These are phyloP conservation scores for Arabidopsis lyrata DNA, from an alignment of 441 rosid genomes.

Conservation along the genomic window DNA sequence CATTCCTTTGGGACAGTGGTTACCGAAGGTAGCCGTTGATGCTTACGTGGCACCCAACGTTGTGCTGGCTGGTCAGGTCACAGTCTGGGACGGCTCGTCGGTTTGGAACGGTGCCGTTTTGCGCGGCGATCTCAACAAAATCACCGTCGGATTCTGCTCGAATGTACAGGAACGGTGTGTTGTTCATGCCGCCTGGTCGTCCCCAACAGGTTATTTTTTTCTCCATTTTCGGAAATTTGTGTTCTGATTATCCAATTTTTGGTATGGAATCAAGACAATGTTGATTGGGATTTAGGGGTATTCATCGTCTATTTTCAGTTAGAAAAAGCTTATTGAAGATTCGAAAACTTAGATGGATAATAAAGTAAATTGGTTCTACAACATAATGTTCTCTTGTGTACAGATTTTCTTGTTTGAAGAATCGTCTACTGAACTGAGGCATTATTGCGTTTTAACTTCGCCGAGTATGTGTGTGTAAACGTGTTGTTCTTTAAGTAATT, in stretches of 20 bases:
- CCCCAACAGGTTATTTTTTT: slow-evolving; percentile 80
- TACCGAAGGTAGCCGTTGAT: slow-evolving; percentile 91
- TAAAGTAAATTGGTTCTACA: neutral
- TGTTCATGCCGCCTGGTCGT: slow-evolving; percentile 96
- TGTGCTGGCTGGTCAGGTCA: slow-evolving; percentile 92
- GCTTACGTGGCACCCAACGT: slow-evolving; percentile 97
- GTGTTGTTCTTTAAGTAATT: neutral
- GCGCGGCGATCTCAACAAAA: slow-evolving; percentile 96
- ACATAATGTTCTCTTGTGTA: slow-evolving; percentile 6
- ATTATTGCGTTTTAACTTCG: neutral
- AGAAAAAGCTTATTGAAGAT: neutral
- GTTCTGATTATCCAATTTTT: slow-evolving; percentile 6
- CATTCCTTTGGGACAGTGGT: slow-evolving; percentile 95
- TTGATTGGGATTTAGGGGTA: slow-evolving; percentile 15
- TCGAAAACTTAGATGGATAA: neutral
- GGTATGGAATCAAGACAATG: slow-evolving; percentile 6
- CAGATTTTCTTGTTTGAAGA: neutral
- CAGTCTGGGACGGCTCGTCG: slow-evolving; percentile 86
- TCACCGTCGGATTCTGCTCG: slow-evolving; percentile 87
- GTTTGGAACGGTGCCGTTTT: slow-evolving; percentile 93
- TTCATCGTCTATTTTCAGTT: neutral
- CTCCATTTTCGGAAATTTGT: neutral
- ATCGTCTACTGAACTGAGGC: neutral
- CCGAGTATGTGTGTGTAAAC: neutral
- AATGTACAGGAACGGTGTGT: slow-evolving; percentile 96